Conservation (phyloP, 352 stramenopile genomes). For the Blastocystis sp. region DNA sequence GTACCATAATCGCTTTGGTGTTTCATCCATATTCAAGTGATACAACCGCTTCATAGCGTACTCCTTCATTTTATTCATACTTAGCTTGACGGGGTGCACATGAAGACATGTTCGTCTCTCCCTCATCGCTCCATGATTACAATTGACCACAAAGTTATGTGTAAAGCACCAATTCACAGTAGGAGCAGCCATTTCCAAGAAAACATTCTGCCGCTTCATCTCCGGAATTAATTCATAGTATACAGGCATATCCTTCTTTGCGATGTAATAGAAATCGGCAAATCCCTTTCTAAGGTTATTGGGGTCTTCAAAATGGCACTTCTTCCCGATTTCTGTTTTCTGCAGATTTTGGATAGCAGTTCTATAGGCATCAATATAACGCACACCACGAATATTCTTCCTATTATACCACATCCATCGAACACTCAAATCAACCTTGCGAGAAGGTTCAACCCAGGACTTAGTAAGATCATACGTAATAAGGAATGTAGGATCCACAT, state of each 20-base stretch:
- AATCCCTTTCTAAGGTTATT: background rate
- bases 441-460: background rate
- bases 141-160: background rate
- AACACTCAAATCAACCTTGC: background rate
- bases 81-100: slow-evolving; percentile 47
- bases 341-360: background rate
- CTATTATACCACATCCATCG: background rate
- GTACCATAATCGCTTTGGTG: background rate
- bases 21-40: slow-evolving; percentile 2
- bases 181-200: slow-evolving; percentile 38
- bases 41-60: slow-evolving; percentile 28
- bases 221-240: background rate
- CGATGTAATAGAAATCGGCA: slow-evolving; percentile 30
- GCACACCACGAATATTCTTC: background rate
- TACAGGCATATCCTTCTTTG: background rate
- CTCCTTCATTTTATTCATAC: background rate
- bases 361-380: background rate
- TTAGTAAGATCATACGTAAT: background rate
- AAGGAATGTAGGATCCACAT: slow-evolving; percentile 33
- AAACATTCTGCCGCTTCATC: background rate
- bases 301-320: background rate
- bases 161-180: slow-evolving; percentile 48
- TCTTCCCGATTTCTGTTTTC: background rate
- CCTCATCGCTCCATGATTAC: slow-evolving; percentile 31
- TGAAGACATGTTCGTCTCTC: slow-evolving; percentile 3